A percentile compares a stretch with the other conserved stretches of the same genome.
These are phyloP conservation scores for Durusdinium trenchii DNA, from an alignment of 73 alveolate species.

Conservation along the genomic window DNA sequence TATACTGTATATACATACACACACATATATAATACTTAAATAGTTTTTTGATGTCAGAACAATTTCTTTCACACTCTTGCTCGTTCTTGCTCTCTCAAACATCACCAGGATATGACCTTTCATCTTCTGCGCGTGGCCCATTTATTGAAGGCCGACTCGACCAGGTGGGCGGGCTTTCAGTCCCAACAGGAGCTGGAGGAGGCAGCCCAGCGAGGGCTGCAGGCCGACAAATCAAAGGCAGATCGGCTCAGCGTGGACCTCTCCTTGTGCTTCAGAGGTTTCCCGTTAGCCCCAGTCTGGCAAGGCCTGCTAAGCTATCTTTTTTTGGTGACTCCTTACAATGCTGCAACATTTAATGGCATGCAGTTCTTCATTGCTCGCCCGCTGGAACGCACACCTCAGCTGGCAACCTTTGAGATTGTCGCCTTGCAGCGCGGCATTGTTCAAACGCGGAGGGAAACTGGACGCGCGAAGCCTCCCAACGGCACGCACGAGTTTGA, in stretches of 20 bases:
- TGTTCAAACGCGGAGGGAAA: conserved; percentile 52
- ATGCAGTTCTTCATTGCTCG: conserved; percentile 78
- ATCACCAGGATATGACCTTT: conserved; percentile 44
- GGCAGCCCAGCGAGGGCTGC: conserved; percentile 8
- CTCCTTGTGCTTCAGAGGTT: conserved; percentile 44
- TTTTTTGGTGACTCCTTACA: conserved; percentile 71
- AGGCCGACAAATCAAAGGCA: conserved; percentile 27
- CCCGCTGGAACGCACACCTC: background rate
- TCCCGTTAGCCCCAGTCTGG: conserved; percentile 28
- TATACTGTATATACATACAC: no score
- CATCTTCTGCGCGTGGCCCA: conserved; percentile 56
- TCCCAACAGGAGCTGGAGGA: conserved; percentile 39
- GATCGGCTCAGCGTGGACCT: conserved; percentile 65
- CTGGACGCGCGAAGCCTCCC: conserved; percentile 91
- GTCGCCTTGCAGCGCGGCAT: background rate
- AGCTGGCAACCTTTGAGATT: background rate
- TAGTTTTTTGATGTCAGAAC: background rate
- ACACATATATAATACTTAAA: background rate
- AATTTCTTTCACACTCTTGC: background rate
- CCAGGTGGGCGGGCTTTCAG: conserved; percentile 62
- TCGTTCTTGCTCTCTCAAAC: background rate
- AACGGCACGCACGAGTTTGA: conserved; percentile 81
- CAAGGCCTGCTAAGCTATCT: conserved; percentile 43
- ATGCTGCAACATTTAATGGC: conserved; percentile 59
- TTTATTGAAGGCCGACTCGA: conserved; percentile 56